These are phyloP conservation scores for Pyricularia grisea DNA, from an alignment of 2,329 filamentous ascomycete species.

Conservation along the genomic window DNA sequence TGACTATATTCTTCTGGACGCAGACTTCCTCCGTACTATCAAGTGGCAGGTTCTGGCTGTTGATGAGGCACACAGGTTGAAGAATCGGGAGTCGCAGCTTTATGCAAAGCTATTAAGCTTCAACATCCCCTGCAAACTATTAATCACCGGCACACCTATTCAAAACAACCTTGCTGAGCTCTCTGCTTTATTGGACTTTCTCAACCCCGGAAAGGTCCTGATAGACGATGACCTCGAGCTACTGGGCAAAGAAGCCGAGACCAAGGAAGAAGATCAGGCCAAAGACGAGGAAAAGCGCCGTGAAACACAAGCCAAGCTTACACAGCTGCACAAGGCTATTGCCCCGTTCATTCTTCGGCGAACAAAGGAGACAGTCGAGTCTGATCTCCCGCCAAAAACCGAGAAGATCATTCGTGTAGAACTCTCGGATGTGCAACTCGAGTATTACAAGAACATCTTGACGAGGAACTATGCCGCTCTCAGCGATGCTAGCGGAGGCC, in stretches of 20 bases:
- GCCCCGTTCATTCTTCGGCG: conserved; percentile 91
- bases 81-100: conserved; percentile 91
- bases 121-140: conserved; percentile 74
- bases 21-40: conserved; percentile 74
- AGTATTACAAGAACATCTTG: conserved; percentile 98
- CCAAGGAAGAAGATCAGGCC: conserved; percentile 18
- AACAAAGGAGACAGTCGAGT: conserved; percentile 96
- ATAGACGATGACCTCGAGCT: conserved; percentile 87
- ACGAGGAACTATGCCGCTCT: conserved; percentile 93
- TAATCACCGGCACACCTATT: conserved; percentile 95
- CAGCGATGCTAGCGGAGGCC: conserved; percentile 79
- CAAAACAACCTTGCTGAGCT: conserved; percentile 95
- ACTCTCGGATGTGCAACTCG: conserved; percentile 87
- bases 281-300: conserved; percentile 41
- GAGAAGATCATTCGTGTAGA: conserved; percentile 99
- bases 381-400: conserved; percentile 90
- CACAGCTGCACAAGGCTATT: conserved; percentile 75
- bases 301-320: conserved; percentile 78
- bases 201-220: conserved; percentile 87
- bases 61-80: conserved; percentile 92
- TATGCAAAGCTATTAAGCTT: conserved; percentile 82
- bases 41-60: conserved; percentile 98
- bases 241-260: conserved; percentile 41
- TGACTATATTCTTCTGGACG: conserved; percentile 86
- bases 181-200: conserved; percentile 85